Base-by-base conservation (phyloP, 495 filamentous ascomycete genomes). In the Trichoderma gamsii region DNA sequence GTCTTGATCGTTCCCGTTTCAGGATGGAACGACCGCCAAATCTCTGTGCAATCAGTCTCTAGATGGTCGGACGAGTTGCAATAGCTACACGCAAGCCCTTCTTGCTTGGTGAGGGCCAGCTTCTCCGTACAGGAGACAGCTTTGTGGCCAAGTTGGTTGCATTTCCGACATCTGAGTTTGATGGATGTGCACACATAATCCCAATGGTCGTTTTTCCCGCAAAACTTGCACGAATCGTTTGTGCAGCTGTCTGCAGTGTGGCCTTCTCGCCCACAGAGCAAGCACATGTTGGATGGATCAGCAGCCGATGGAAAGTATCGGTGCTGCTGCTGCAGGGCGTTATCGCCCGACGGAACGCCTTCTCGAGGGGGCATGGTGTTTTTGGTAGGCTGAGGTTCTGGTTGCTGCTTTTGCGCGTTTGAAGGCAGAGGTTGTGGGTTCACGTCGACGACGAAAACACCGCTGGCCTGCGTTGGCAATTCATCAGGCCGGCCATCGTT, bases 251-350 rank as follows among this genome's bases (percentile, higher is more conserved):
- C 43, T 21, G 70, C 64, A 23, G 27, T 67, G 70, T 83, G 81
- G 8, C 74, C 76, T 25, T 69, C 44, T 9, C 72, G 75, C 18
- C 77, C 75, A 69, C 81, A 82, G 65, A 69, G 69, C 46, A 80
- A 63, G 67, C 81, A 82, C 65, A 76, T 66, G 38, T 41, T 75
- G 0, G 72, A 64, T 13, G 73, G 71, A 56, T 75, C 68, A 2
- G 72, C 63, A 7, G 71, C 71, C 4, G 77, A 73, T 6, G 79
- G 77, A 61, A 81, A 82, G 70, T 82, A 82, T 63, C 29, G 73
- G 12, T 67, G 66, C 16, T 72, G 77, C 56, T 73, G 74, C 4
- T 64, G 67, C 8, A 73, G 35, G 56, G 77, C 76, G 18, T 73
- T 72, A 2, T 70, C 66, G 3, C 59, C 52, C 25, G 67, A 67